Evolutionary conservation across 78 protist species (phyloP).

Genomic region (Creolimax fragrantissima): DNA sequence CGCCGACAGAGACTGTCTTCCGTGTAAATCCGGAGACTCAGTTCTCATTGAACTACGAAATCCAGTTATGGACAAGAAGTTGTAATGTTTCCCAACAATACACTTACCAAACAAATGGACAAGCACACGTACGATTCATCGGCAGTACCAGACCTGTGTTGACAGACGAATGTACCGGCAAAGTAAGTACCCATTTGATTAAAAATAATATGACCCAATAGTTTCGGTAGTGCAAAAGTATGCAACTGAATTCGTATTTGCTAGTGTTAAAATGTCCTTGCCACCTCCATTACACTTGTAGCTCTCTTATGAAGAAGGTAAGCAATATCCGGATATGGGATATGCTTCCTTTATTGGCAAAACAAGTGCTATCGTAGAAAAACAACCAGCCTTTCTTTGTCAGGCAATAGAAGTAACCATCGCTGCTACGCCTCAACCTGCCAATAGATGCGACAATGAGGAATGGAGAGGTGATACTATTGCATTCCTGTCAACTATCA

Average conservation of each 20-base stretch:
- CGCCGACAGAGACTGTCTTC: neutral
- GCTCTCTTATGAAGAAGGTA: too few species aligned
- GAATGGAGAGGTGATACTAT: neutral
- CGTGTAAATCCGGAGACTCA: neutral
- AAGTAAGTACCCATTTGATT: too few species aligned
- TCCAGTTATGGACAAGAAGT: neutral
- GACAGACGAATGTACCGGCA: neutral
- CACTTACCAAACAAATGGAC: neutral
- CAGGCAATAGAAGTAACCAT: neutral
- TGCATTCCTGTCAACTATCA: neutral
- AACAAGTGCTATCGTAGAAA: neutral
- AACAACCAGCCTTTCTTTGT: neutral
- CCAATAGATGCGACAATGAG: neutral
- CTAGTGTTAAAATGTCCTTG: too few species aligned
- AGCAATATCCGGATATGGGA: neutral
- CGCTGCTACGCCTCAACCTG: neutral
- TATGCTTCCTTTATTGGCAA: neutral
- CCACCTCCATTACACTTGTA: too few species aligned
- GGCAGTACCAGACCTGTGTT: neutral
- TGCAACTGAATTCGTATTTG: too few species aligned
- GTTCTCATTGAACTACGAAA: neutral
- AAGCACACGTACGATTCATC: neutral
- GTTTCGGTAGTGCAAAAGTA: too few species aligned
- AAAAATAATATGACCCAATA: too few species aligned
- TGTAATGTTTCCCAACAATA: neutral